Evolutionary conservation across 106 monocot species (phyloP).

Genomic region (Vanilla planifolia): DNA sequence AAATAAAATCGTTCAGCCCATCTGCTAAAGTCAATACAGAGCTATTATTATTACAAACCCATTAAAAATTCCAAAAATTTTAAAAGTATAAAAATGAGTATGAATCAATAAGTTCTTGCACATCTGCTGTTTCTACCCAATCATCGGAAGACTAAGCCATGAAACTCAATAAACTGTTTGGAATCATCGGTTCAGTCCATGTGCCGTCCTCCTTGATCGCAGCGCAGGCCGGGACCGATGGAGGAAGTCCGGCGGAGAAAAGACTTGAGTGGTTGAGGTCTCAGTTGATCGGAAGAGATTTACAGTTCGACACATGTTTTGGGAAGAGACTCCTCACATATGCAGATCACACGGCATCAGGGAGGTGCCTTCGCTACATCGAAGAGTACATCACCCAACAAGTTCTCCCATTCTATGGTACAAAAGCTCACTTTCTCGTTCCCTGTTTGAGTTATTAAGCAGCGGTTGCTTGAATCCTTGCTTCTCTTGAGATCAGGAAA

Average conservation of each 20-base stretch:
- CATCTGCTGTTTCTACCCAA: too few species aligned
- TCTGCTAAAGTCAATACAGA: too few species aligned
- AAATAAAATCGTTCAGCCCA: too few species aligned
- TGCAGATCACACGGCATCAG: conserved; percentile 43
- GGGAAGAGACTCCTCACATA: conserved; percentile 31
- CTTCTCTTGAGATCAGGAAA: too few species aligned
- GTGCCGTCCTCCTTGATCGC: neutral
- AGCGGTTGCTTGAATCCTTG: too few species aligned
- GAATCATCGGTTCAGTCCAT: neutral
- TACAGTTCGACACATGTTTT: conserved; percentile 28
- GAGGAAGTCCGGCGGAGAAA: neutral
- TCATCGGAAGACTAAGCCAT: too few species aligned
- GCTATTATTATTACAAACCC: too few species aligned
- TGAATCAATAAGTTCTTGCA: too few species aligned
- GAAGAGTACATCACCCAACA: conserved; percentile 32
- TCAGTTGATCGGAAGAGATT: conserved; percentile 31
- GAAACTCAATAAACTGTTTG: too few species aligned
- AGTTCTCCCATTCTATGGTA: conserved; percentile 53
- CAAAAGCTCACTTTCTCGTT: neutral
- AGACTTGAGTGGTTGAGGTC: conserved; percentile 26
- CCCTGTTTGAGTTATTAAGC: too few species aligned
- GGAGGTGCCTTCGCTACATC: conserved; percentile 29
- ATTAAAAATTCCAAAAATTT: too few species aligned
- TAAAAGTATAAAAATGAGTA: too few species aligned
- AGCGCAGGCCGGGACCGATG: neutral